Evolutionary conservation across 768 basidiomycete genomes (phyloP), one percentile per base, ranked within the genome.

Genomic region (Amanita pseudoporphyria): DNA sequence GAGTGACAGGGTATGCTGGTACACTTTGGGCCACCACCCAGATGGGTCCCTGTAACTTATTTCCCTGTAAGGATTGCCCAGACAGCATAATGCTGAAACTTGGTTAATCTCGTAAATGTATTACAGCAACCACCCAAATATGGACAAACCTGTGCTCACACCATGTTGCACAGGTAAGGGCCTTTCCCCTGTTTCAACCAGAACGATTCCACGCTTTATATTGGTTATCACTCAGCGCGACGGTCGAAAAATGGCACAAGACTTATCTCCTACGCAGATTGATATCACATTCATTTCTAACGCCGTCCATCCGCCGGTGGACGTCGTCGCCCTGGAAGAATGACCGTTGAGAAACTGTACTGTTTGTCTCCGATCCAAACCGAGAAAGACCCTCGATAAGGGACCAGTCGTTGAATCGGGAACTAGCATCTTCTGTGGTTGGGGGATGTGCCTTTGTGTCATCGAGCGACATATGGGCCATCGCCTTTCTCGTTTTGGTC

Each of bases 281-380:
- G n/a, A n/a, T n/a, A n/a, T n/a, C n/a, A n/a, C n/a, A n/a, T n/a
- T n/a, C 49, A n/a, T 39, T 38, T 31, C 59, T 48, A 22, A 60
- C 53, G 6, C 35, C 21, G 21, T 33, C 37, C 54, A 58, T 51
- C 18, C 59, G 55, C 24, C 47, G 22, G 33, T 51, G 47, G n/a
- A 60, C 59, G 5, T 42, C 49, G 26, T 41, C 40, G 3, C 59
- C 57, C 9, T 54, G 50, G 40, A 56, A 58, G 50, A 60, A 60
- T 14, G 47, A 54, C 14, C 52, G 47, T 5, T 50, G 31, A 13
- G 52, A 49, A 7, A 42, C 16, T 0, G 45, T 36, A 21, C 35
- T 37, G 41, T 45, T 47, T 14, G 40, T 24, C 26, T 28, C 26
- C 18, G 52, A 42, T 31, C 47, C 41, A 13, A 49, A 49, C 16